Percentiles rank a stretch among this genome's conserved stretches.
Evolutionary conservation across 495 filamentous ascomycete genomes (phyloP).

Genomic region (Aspergillus leporis): DNA sequence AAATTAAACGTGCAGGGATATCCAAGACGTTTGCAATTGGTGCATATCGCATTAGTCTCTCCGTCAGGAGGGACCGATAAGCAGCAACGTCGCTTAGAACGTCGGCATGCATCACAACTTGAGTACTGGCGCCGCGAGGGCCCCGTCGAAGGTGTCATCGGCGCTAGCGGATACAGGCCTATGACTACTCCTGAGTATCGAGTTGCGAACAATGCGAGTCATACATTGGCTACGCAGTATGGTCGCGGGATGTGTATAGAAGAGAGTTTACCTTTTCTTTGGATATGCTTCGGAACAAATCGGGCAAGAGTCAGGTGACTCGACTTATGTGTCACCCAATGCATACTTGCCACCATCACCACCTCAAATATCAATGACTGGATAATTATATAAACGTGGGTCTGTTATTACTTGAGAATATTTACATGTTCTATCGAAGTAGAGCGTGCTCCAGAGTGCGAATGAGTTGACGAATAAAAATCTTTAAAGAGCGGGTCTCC

Average conservation of each 20-base stretch:
- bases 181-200: neutral
- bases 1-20: constrained; percentile 30
- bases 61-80: constrained; percentile 6
- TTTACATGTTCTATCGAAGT: no score
- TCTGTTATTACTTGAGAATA: no score
- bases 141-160: constrained; percentile 2
- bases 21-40: constrained; percentile 24
- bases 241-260: neutral
- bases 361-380: no score
- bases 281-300: neutral
- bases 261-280: neutral
- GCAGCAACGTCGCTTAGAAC: constrained; percentile 29
- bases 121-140: constrained; percentile 26
- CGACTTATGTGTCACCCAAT: neutral
- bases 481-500: no score
- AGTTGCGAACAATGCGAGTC: neutral
- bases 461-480: no score
- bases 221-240: no score
- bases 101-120: constrained; percentile 30
- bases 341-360: neutral
- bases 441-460: no score
- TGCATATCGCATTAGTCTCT: constrained; percentile 9
- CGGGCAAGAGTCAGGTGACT: neutral
- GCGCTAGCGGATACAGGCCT: neutral
- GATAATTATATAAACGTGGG: no score